Evolutionary conservation across 345 rosid species (phyloP).

Genomic region (Cochlearia excelsa): DNA sequence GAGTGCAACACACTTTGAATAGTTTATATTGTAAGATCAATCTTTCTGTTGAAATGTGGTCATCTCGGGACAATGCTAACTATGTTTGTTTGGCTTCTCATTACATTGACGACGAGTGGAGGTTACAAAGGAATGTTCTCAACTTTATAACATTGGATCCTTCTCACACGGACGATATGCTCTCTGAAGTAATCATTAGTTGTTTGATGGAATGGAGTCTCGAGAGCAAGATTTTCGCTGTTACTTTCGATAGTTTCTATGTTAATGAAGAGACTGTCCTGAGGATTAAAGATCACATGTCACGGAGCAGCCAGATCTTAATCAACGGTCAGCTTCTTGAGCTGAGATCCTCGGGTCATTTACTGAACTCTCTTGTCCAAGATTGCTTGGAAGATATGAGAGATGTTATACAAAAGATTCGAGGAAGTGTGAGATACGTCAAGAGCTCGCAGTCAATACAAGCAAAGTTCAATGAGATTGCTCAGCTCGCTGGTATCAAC

Average conservation of each 20-base stretch:
- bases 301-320: conserved; percentile 54
- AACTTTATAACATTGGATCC: conserved; percentile 77
- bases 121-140: conserved; percentile 67
- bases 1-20: conserved; percentile 53
- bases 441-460: conserved; percentile 66
- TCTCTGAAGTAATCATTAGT: conserved; percentile 70
- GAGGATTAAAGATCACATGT: conserved; percentile 59
- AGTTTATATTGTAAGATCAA: conserved; percentile 69
- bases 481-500: conserved; percentile 60
- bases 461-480: conserved; percentile 67
- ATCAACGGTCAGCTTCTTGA: conserved; percentile 69
- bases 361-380: conserved; percentile 57
- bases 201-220: conserved; percentile 84
- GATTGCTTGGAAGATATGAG: conserved; percentile 61
- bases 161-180: conserved; percentile 79
- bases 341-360: conserved; percentile 67
- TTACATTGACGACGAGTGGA: conserved; percentile 84
- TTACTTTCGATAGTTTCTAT: conserved; percentile 68
- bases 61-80: conserved; percentile 51
- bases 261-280: conserved; percentile 61
- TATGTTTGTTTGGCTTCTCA: conserved; percentile 69
- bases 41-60: conserved; percentile 76
- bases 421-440: conserved; percentile 67
- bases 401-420: conserved; percentile 66
- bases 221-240: conserved; percentile 79